Conservation (phyloP, 2,329 filamentous ascomycete genomes). For the Paecilomyces variotii region DNA sequence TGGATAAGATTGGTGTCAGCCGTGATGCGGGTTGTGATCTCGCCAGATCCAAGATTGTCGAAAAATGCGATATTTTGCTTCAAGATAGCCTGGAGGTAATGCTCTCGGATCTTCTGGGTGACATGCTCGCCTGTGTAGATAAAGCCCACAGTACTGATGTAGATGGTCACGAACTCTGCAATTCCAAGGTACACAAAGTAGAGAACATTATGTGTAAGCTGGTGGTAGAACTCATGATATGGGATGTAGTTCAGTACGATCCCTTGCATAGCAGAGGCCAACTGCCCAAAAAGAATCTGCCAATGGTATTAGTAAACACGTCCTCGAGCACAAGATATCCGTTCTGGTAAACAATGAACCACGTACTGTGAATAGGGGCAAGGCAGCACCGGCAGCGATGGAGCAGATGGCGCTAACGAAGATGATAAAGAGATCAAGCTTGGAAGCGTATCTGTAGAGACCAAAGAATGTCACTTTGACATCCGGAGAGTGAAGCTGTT, state of each 20-base stretch:
- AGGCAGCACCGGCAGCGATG: slow-evolving; percentile 63
- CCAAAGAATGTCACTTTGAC: slow-evolving; percentile 57
- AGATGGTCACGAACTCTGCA: slow-evolving; percentile 68
- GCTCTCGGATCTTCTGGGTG: slow-evolving; percentile 67
- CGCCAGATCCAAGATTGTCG: slow-evolving; percentile 85
- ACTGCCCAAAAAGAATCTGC: slow-evolving; percentile 61
- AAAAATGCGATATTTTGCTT: slow-evolving; percentile 88
- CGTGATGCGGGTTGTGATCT: slow-evolving; percentile 90
- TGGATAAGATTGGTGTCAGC: slow-evolving; percentile 90
- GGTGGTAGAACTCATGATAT: slow-evolving; percentile 49
- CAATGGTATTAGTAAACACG: slow-evolving; percentile 6
- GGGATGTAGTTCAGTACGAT: slow-evolving; percentile 47
- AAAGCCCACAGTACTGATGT: slow-evolving; percentile 77
- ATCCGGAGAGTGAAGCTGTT: slow-evolving; percentile 58
- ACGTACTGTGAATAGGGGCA: slow-evolving; percentile 69
- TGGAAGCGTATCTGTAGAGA: slow-evolving; percentile 63
- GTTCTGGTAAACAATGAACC: background rate
- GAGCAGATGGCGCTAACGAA: slow-evolving; percentile 53
- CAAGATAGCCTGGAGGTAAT: slow-evolving; percentile 77
- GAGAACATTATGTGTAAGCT: slow-evolving; percentile 58
- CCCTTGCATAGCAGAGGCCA: slow-evolving; percentile 63
- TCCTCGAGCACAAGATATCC: background rate
- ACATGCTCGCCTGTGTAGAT: slow-evolving; percentile 81
- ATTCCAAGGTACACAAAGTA: slow-evolving; percentile 84
- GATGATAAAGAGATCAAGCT: slow-evolving; percentile 57